Base-by-base conservation (phyloP, 2,329 filamentous ascomycete species). In the Graphilbum ipis-grandicollis region DNA sequence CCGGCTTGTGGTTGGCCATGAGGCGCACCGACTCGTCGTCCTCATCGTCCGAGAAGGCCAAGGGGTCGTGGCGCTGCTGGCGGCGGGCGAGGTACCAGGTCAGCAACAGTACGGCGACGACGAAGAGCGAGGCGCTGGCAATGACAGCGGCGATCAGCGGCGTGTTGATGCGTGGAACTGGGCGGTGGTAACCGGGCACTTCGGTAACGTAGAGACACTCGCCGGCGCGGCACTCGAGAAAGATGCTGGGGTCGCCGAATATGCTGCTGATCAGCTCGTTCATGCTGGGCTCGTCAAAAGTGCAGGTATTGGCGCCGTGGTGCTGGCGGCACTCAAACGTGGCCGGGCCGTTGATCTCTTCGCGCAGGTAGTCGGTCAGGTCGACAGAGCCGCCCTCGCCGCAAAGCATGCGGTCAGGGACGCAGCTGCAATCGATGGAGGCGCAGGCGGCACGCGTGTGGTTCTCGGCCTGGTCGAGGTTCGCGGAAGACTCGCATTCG, bases 71-170 rank as follows among this genome's bases (percentile, higher is more conserved):
- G 57, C 53, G 71, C 47, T 69, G 63, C 46, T 68, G 74, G 47
- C 85, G 74, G 41, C 85, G 74, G 8, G 85, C 84, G 6, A 94
- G 62, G 52, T 92, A 93, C 85, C 86, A 98, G 17, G 85, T 74
- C 1, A 74, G 51, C 14, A 96, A 59, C 34, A 94, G 82, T 35
- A 88, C 72, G 2, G 75, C 81, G n/a, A 93, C 84, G 12, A 98
- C 66, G 50, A 48, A 93, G 0, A 98, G 65, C 0, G 80, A 79
- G 49, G 75, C 81, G 7, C 73, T 79, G 19, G 85, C 86, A 49
- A 98, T 96, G 33, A 94, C 81, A 13, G 82, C 79, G 10, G 92
- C 88, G 47, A 98, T 98, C 34, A 98, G 66, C 3, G 88, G 90
- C 0, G 88, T 96, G 55, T 98, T 98, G 59, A 98, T 96, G 52